Percentiles rank a stretch among this genome's conserved stretches.
Conservation (phyloP, 2,329 filamentous ascomycete species). For the Sporothrix pallida region DNA sequence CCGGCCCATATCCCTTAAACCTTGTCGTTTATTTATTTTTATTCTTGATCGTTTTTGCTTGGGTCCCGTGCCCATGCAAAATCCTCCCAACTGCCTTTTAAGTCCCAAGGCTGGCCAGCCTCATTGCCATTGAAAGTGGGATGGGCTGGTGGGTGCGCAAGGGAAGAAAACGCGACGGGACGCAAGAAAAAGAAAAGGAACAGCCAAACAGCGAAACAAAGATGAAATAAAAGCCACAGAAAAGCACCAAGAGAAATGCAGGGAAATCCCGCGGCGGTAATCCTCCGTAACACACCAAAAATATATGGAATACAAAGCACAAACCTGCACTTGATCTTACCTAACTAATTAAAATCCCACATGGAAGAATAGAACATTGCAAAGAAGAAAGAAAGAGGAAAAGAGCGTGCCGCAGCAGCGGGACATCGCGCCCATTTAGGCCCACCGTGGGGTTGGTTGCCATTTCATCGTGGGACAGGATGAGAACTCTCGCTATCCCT, state of each 20-base stretch:
- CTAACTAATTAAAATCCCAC: not conserved
- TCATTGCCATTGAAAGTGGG: conserved; percentile 25
- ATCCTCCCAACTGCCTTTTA: not conserved
- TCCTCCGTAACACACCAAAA: conserved; percentile 3
- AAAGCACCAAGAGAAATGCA: not conserved
- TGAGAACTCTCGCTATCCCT: not conserved
- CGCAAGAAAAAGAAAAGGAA: not conserved
- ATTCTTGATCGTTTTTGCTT: not conserved
- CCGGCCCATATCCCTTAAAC: not conserved
- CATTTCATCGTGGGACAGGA: not conserved
- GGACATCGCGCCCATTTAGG: not conserved
- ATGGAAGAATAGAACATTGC: conserved; percentile 1
- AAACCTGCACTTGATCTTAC: conserved; percentile 1
- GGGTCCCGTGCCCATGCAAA: conserved; percentile 3
- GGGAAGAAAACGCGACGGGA: conserved; percentile 3
- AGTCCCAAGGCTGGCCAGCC: conserved; percentile 31
- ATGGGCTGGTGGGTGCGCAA: not conserved
- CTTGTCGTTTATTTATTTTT: not conserved
- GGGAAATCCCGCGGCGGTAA: conserved; percentile 9
- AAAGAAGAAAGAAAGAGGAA: not conserved
- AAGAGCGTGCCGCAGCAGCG: conserved; percentile 10
- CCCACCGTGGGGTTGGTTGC: conserved; percentile 1
- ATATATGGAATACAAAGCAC: not conserved
- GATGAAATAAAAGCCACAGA: not conserved
- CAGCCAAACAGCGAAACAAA: not conserved